A percentile compares a stretch with the other conserved stretches of the same genome.
Conservation (phyloP, 768 basidiomycete genomes). For the Hygrophorus russula region DNA sequence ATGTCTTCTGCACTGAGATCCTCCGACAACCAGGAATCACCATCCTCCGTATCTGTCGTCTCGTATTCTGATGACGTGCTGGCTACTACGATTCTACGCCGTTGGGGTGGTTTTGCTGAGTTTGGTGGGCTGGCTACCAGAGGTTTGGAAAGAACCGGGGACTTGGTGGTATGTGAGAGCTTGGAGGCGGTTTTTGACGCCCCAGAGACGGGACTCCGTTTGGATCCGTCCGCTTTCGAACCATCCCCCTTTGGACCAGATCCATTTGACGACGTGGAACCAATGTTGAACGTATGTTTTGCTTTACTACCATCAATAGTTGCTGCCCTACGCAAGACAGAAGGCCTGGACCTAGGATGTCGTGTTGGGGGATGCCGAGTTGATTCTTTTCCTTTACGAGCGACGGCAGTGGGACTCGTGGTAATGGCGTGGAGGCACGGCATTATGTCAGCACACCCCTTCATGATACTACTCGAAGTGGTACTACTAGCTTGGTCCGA, state of each 20-base stretch:
- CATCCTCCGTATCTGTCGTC: slow-evolving; percentile 18
- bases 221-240: slow-evolving; percentile 7
- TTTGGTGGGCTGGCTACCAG: slow-evolving; percentile 3
- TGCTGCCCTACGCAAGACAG: not conserved
- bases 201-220: not conserved
- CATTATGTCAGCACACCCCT: not conserved
- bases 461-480: not conserved
- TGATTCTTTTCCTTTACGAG: not conserved
- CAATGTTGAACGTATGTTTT: slow-evolving; percentile 41
- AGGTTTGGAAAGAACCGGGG: too few relatives aligned
- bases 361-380: slow-evolving; percentile 9
- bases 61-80: slow-evolving; percentile 11
- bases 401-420: not conserved
- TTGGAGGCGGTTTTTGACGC: not conserved
- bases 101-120: slow-evolving; percentile 1
- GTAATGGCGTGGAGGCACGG: not conserved
- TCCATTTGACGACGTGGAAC: slow-evolving; percentile 47
- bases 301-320: slow-evolving; percentile 7
- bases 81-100: slow-evolving; percentile 11
- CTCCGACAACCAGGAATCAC: slow-evolving; percentile 53
- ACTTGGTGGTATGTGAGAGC: not conserved
- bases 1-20: slow-evolving; percentile 27
- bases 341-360: not conserved
- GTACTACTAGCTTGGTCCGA: slow-evolving; percentile 1
- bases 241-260: slow-evolving; percentile 23